Base-by-base conservation (phyloP, 305 asterid genomes). In the Fraxinus baroniana region DNA sequence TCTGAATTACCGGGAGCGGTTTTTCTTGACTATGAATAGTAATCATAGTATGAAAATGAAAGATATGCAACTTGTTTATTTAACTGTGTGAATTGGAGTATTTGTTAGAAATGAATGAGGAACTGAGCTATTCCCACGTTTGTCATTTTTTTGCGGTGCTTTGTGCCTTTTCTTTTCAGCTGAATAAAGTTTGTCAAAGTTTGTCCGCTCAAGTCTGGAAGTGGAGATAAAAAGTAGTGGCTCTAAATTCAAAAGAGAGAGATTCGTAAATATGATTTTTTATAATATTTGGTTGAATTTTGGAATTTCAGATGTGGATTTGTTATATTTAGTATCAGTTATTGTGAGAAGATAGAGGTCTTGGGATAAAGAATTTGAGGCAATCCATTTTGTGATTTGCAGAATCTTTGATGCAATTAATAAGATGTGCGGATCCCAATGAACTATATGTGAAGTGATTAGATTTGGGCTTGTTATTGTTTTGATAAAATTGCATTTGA, bases 101-200 rank as follows among this genome's bases (percentile, higher is more conserved):
- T 9, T 84, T 81, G 62, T 32, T 39, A 44, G 64, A 24, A 39
- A 46, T 60, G 32, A 37, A 26, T 5, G 36, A 35, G 77, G 22
- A 37, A 70, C 36, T 64, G 28, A 33, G 76, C 49, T 46, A 33
- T 55, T n/a, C 64, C 24, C 22, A 62, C 52, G 30, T n/a, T 55
- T 73, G 24, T 55, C 24, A 5, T 20, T 72, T 10, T 17, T 71
- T 32, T 36, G 75, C 35, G 18, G 32, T 37, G 66, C 64, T 35
- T 72, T 26, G 8, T 64, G 35, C 46, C n/a, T 60, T 75, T 75
- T 26, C 78, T 71, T 71, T 49, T 37, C 78, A 49, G 79, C n/a
- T 77, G 79, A 55, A 13, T 17, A 33, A 76, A 10, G 46, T 4
- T 52, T 66, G 18, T 13, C 33, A 8, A 74, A 18, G 49, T 60